Base-by-base conservation (phyloP, 495 filamentous ascomycete genomes). In the Annulohypoxylon moriforme region DNA sequence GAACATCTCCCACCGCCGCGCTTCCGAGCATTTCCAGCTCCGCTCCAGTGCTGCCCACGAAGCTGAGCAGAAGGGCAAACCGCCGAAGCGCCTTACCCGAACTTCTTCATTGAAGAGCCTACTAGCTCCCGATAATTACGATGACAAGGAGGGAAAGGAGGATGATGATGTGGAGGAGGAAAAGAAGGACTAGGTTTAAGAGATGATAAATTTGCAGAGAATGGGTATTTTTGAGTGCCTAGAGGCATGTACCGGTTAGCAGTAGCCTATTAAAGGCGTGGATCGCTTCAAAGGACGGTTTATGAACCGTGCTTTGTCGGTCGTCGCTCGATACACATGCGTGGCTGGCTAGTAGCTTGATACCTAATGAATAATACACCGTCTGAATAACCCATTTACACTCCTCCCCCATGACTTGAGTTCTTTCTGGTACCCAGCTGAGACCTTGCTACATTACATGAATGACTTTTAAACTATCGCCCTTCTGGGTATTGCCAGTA, bases 111-210 rank as follows among this genome's bases (percentile, higher is more conserved):
- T 11, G 9, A 31, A 20, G 62, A 33, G 22, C n/a, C 3, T 24
- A 8, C 22, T n/a, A n/a, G n/a, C n/a, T n/a, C n/a, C n/a, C n/a
- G n/a, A 55, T 49, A 44, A 46, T 2, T 20, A 57, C 1, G 10
- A 34, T n/a, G 40, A 38, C 1, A 9, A 24, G 38, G 46, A 13
- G 18, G n/a, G 3, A 5, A n/a, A 18, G 4, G 36, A n/a, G 11
- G 42, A 22, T 25, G 44, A 11, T n/a, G 22, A 3, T 4, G 24
- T 10, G 0, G 49, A 20, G 13, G 40, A 40, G 34, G 34, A 46
- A 9, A 31, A 14, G n/a, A 20, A 31, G 60, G 20, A 55, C 85
- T 85, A 6, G 76, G 18, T 20, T n/a, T 62, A 44, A 9, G 11
- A 11, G 46, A 27, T 44, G 40, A 9, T 2, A 44, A 18, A n/a